Percentiles rank a stretch among this genome's conserved stretches.
phyloP scores from a whole-genome alignment of 805 yeast species.

The Torulaspora maleeae region DNA sequence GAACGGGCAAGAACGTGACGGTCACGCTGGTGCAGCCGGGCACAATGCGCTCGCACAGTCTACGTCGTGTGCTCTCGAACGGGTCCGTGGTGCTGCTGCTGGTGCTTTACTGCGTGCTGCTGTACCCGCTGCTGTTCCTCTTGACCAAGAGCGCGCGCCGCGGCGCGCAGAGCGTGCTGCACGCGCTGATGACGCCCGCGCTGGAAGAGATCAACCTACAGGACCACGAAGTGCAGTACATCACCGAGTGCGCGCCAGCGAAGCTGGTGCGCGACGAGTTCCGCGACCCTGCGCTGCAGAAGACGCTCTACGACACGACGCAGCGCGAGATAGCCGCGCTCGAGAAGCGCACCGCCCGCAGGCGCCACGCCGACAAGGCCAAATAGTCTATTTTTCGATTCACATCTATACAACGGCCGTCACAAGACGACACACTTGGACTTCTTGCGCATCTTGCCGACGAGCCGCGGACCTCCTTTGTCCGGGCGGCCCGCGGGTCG shows the following conservation, averaged over 20 bases:
- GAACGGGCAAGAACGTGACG: conserved; percentile 54
- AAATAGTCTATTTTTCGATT: neutral
- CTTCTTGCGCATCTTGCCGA: conserved; percentile 20
- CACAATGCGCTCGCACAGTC: conserved; percentile 79
- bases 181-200: conserved; percentile 68
- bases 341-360: conserved; percentile 70
- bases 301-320: conserved; percentile 56
- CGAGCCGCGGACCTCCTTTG: conserved; percentile 6
- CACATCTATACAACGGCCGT: conserved; percentile 1
- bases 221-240: conserved; percentile 41
- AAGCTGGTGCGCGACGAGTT: conserved; percentile 61
- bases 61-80: conserved; percentile 69
- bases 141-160: conserved; percentile 67
- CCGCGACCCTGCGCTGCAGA: conserved; percentile 56
- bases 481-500: neutral
- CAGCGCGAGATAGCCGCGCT: conserved; percentile 50
- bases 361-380: conserved; percentile 42
- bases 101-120: conserved; percentile 49
- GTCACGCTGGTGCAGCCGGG: conserved; percentile 87
- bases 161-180: conserved; percentile 76
- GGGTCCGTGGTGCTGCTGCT: conserved; percentile 66
- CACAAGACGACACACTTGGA: conserved; percentile 26
- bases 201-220: conserved; percentile 60
- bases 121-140: conserved; percentile 81
- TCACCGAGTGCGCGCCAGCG: conserved; percentile 62